Percentiles rank a stretch among this genome's conserved stretches.
Evolutionary conservation across 768 basidiomycete genomes (phyloP).

Genomic region (Boletus tomentosulus): DNA sequence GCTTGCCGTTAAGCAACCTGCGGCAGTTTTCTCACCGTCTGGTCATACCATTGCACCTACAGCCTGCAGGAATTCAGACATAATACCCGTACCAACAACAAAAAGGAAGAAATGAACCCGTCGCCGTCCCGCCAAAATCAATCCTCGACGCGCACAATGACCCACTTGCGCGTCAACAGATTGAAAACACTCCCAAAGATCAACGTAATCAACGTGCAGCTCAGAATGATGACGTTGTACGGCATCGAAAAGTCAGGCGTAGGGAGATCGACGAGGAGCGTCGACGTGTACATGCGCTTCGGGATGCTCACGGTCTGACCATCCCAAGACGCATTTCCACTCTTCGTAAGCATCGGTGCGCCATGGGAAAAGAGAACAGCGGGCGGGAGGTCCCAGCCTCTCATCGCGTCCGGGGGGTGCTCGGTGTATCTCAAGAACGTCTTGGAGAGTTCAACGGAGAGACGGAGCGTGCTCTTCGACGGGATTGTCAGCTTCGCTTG

Average conservation of each 20-base stretch:
- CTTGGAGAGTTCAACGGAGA: constrained; percentile 75
- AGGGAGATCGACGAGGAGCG: constrained; percentile 88
- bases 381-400: constrained; percentile 91
- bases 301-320: constrained; percentile 7
- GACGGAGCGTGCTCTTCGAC: constrained; percentile 52
- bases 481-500: constrained; percentile 72
- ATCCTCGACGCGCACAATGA: constrained; percentile 41
- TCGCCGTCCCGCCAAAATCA: not conserved
- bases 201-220: constrained; percentile 83
- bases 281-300: constrained; percentile 67
- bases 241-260: constrained; percentile 99
- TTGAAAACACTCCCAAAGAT: constrained; percentile 95
- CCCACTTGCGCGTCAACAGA: constrained; percentile 74
- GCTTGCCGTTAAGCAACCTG: too few species aligned
- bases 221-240: constrained; percentile 98
- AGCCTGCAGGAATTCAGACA: too few species aligned
- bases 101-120: not conserved
- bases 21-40: too few species aligned
- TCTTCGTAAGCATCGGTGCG: not conserved
- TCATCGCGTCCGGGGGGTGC: constrained; percentile 91
- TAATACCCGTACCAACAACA: not conserved
- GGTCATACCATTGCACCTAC: too few species aligned
- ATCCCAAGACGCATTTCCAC: not conserved
- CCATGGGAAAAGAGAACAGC: constrained; percentile 60
- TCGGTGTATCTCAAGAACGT: constrained; percentile 91